Percentiles rank a stretch among this genome's conserved stretches.
Conservation (phyloP, 1,284 basidiomycete species). For the Amylostereum areolatum region DNA sequence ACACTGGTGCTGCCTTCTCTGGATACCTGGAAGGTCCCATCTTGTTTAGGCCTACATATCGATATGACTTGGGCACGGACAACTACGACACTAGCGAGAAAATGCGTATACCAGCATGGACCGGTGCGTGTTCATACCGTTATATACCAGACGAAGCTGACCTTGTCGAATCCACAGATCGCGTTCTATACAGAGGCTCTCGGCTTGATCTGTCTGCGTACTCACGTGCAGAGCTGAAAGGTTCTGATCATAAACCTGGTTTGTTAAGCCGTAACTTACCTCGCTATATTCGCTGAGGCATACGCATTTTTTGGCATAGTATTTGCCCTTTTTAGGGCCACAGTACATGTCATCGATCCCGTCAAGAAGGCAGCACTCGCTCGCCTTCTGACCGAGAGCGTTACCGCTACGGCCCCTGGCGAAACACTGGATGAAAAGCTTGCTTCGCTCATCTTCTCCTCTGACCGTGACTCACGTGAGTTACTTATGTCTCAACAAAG, state of each 20-base stretch:
- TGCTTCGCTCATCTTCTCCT: conserved; percentile 32
- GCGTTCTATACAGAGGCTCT: conserved; percentile 81
- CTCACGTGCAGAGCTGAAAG: conserved; percentile 74
- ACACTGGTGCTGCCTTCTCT: conserved; percentile 65
- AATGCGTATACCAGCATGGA: conserved; percentile 95
- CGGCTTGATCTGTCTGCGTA: conserved; percentile 62
- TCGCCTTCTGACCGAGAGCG: conserved; percentile 60
- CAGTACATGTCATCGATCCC: conserved; percentile 76
- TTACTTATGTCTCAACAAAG: conserved; percentile 18
- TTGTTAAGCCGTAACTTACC: conserved; percentile 2
- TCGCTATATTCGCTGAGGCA: background rate
- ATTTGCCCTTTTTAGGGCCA: conserved; percentile 76
- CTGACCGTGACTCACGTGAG: conserved; percentile 36
- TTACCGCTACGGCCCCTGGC: conserved; percentile 51
- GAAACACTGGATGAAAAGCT: conserved; percentile 72
- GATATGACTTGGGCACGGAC: conserved; percentile 80
- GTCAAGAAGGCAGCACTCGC: conserved; percentile 68
- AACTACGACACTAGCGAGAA: conserved; percentile 96
- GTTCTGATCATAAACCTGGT: conserved; percentile 95
- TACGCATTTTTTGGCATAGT: conserved; percentile 40
- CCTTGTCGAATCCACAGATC: conserved; percentile 55
- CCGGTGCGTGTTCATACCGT: conserved; percentile 47
- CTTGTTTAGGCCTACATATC: conserved; percentile 85
- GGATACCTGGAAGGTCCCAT: conserved; percentile 89
- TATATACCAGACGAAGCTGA: background rate